Base-by-base conservation (phyloP, 2,329 filamentous ascomycete genomes). In the Colletotrichum musicola region DNA sequence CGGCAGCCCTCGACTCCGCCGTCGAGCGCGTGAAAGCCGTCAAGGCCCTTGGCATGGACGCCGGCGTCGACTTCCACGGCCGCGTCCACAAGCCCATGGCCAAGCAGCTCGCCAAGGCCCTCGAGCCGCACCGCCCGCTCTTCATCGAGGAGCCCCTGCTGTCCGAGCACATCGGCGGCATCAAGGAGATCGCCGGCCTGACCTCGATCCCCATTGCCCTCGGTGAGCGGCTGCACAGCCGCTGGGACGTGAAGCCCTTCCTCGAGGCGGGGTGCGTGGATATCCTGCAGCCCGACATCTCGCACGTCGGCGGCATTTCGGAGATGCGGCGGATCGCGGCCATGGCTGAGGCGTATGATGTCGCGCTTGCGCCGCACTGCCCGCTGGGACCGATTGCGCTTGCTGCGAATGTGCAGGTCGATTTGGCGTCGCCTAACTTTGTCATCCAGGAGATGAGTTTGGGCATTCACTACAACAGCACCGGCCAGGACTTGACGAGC, bases 41-140 rank as follows among this genome's bases (percentile, higher is more conserved):
- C 10, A 93, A 92, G 75, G 83, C 84, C 0, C 79, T 93, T 0
- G 92, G 92, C 1, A 85, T 95, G 72, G 92, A 94, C 64, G 92
- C 86, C 0, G 93, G 89, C 1, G 84, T 95, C 27, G 93, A 95
- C 73, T 94, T 94, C 77, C 93, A 95, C 75, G 93, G 92, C 3
- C 87, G 92, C 9, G 82, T 93, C 0, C 92, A 94, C 78, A 91
- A 91, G 70, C 90, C 91, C n/a, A 94, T 94, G 91, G 92, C 92
- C 0, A 93, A 92, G 72, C 92, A 94, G 72, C 84, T 95, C 2
- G 90, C 90, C 1, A 86, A 86, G 65, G 83, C 86, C 0, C 83
- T 94, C 0, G 91, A 91, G 70, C 90, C 91, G 0, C 85, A 92
- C 71, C 83, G 84, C 1, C 92, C 92, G 0, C 80, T 94, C n/a